Base-by-base conservation (phyloP, 768 basidiomycete genomes). In the Russula lepida region DNA sequence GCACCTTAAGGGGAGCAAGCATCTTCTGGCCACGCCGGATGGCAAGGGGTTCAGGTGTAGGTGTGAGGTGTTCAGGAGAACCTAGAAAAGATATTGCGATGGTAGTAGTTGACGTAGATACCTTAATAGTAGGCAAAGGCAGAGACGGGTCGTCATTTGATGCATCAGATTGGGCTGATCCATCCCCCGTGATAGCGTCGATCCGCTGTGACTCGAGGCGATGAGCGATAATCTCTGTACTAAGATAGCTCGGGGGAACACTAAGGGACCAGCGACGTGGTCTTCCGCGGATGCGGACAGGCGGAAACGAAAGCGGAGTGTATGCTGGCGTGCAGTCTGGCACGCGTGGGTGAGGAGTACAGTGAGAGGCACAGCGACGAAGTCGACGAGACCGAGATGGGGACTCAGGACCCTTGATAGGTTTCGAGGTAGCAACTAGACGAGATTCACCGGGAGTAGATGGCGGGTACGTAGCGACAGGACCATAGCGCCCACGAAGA, bases 21-120 rank as follows among this genome's bases (percentile, higher is more conserved):
- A 72, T 60, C 37, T 71, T 68, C 67, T 71, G 70, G 46, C 77
- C 77, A 35, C 77, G 73, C 17, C 76, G 78, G 43, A 73, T 60
- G 25, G 78, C 76, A 12, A 78, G 58, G 7, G 77, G 70, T 17
- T 67, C 63, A 11, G 55, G 56, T 3, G 28, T n/a, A 3, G 37
- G 49, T 1, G 54, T 21, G 23, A 27, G 39, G 9, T 46, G 5
- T 43, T 56, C 49, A 69, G 56, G 62, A 32, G 63, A 64, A 27
- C 68, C 68, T 27, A 69, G 71, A n/a, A 68, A 62, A 6, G 72
- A 71, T 43, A 69, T 66, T 13, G 72, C 59, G 35, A 70, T 23
- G n/a, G 67, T 67, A 5, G 69, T 66, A 46, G 69, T 71, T 12
- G 73, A 73, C 41, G 66, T 72, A 32, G 72, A 73, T 21, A 73